Evolutionary conservation across 352 stramenopile species (phyloP).

Genomic region (Salisapilia sapeloensis): DNA sequence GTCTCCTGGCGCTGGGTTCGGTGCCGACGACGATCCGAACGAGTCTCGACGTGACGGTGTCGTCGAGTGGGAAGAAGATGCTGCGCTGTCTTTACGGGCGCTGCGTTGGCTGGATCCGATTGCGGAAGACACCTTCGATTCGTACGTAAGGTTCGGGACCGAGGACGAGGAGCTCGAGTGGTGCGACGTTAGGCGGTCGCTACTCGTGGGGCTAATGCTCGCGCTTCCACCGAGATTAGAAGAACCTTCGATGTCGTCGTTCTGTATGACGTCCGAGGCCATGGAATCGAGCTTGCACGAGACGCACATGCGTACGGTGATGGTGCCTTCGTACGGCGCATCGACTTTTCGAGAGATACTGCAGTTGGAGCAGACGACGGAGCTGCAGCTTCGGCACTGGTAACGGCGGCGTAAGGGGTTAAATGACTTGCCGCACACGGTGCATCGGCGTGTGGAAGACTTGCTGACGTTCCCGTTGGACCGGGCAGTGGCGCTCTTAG

Average conservation of each 20-base stretch:
- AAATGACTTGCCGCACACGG: slow-evolving; percentile 66
- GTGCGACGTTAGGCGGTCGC: slow-evolving; percentile 6
- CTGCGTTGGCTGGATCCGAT: slow-evolving; percentile 2
- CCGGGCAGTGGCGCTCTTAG: not conserved
- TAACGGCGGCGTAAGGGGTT: slow-evolving; percentile 60
- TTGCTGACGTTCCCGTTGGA: slow-evolving; percentile 50
- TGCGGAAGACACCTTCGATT: slow-evolving; percentile 1
- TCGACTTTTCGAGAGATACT: slow-evolving; percentile 38
- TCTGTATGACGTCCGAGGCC: slow-evolving; percentile 1
- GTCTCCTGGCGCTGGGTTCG: slow-evolving; percentile 5
- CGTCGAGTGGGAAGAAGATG: slow-evolving; percentile 12
- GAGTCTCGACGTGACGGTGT: slow-evolving; percentile 19
- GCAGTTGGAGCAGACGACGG: slow-evolving; percentile 53
- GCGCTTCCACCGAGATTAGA: slow-evolving; percentile 4
- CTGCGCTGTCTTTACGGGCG: slow-evolving; percentile 12
- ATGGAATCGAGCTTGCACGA: slow-evolving; percentile 59
- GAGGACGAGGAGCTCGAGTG: slow-evolving; percentile 1
- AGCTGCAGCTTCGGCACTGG: slow-evolving; percentile 43
- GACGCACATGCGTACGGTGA: slow-evolving; percentile 51
- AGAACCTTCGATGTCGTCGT: slow-evolving; percentile 6
- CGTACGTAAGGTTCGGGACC: slow-evolving; percentile 7
- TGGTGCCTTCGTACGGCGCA: slow-evolving; percentile 21
- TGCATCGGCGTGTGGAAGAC: too few species aligned
- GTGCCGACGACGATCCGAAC: slow-evolving; percentile 12
- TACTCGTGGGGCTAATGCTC: slow-evolving; percentile 7